Evolutionary conservation across 2,329 filamentous ascomycete species (phyloP).

Genomic region (Colletotrichum gigasporum): DNA sequence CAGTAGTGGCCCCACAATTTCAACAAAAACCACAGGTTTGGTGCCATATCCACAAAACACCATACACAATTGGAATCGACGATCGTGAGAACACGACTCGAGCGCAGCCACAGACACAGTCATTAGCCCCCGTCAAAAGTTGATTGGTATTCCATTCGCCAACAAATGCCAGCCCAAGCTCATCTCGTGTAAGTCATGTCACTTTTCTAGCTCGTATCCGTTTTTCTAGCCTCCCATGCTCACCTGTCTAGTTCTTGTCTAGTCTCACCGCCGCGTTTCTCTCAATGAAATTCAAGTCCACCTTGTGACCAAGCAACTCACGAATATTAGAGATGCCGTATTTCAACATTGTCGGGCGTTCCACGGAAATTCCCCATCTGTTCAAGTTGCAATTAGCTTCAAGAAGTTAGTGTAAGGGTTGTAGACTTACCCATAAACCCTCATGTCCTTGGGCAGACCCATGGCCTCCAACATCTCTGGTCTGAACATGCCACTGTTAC

Average conservation of each 20-base stretch:
- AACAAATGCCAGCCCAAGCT: slow-evolving; percentile 29
- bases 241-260: slow-evolving; percentile 75
- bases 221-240: slow-evolving; percentile 2
- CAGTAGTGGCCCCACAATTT: too few relatives aligned
- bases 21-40: too few relatives aligned
- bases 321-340: slow-evolving; percentile 90
- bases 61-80: too few relatives aligned
- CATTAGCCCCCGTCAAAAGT: slow-evolving; percentile 14
- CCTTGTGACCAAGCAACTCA: slow-evolving; percentile 93
- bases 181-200: slow-evolving; percentile 27
- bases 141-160: slow-evolving; percentile 31
- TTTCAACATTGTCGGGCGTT: slow-evolving; percentile 98
- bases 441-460: slow-evolving; percentile 90
- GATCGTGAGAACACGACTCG: background rate
- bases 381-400: too few relatives aligned
- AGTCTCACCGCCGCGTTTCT: slow-evolving; percentile 89
- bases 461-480: slow-evolving; percentile 97
- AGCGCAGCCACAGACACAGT: background rate
- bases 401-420: background rate
- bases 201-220: background rate
- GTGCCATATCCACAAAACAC: too few relatives aligned
- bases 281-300: slow-evolving; percentile 92
- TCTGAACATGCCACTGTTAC: slow-evolving; percentile 98
- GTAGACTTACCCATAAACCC: slow-evolving; percentile 76
- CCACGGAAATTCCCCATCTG: slow-evolving; percentile 77